phyloP scores from a whole-genome alignment of 202 grass and related monocot genomes.

The Schoenoplectus triqueter region DNA sequence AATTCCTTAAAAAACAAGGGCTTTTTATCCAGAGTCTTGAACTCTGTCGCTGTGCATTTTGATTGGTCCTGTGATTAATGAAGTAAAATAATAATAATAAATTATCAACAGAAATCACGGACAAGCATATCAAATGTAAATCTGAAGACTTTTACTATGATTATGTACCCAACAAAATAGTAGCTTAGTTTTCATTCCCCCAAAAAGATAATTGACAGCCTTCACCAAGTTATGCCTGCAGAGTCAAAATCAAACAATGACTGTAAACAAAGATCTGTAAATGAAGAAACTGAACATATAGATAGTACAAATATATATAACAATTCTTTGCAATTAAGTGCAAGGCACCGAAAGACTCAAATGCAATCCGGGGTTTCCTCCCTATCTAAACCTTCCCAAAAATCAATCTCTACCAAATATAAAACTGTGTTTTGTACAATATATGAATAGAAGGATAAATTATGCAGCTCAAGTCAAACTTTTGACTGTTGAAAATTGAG shows the following conservation, averaged over 20 bases:
- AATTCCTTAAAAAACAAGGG: constrained; percentile 82
- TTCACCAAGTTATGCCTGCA: constrained; percentile 61
- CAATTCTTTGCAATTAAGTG: neutral
- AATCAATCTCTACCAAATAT: neutral
- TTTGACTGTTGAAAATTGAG: neutral
- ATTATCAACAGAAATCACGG: neutral
- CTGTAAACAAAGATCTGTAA: constrained; percentile 35
- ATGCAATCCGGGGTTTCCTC: neutral
- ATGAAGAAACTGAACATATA: neutral
- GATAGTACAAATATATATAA: neutral
- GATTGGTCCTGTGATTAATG: constrained; percentile 60
- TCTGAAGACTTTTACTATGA: neutral
- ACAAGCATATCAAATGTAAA: neutral
- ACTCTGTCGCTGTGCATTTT: constrained; percentile 63
- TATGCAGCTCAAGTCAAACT: neutral
- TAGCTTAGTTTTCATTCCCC: constrained; percentile 51
- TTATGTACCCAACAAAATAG: constrained; percentile 82
- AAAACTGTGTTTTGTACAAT: neutral
- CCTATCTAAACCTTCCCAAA: neutral
- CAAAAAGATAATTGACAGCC: constrained; percentile 65
- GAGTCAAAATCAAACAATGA: neutral
- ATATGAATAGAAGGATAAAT: neutral
- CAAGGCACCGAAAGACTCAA: neutral
- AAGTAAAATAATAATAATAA: neutral
- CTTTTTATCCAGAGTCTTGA: constrained; percentile 60